These are phyloP conservation scores for Trichoderma sp. DNA, from an alignment of 2,329 filamentous ascomycete genomes.

Conservation along the genomic window DNA sequence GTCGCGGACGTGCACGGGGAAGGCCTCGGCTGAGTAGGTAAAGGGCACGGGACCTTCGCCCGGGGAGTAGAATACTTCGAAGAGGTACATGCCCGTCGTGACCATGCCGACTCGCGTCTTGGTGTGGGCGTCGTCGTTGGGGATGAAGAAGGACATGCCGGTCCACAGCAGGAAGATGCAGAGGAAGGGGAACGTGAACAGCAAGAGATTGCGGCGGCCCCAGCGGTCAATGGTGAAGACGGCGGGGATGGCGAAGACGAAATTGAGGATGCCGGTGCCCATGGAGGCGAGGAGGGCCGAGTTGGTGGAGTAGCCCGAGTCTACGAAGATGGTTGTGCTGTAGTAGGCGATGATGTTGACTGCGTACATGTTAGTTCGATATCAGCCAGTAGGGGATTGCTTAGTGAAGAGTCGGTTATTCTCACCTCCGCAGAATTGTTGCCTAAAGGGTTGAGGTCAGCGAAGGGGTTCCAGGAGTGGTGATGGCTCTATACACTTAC, in stretches of 20 bases:
- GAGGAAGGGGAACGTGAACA: slow-evolving; percentile 42
- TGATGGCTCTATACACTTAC: background rate
- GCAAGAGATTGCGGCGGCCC: slow-evolving; percentile 33
- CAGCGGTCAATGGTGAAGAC: slow-evolving; percentile 40
- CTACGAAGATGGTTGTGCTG: slow-evolving; percentile 37
- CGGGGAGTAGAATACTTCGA: slow-evolving; percentile 42
- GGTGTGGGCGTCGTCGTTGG: slow-evolving; percentile 27
- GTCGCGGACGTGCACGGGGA: slow-evolving; percentile 44
- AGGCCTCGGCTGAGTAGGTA: slow-evolving; percentile 45
- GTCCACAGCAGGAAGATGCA: slow-evolving; percentile 40
- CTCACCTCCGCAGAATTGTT: slow-evolving; percentile 44
- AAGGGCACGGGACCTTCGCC: slow-evolving; percentile 45
- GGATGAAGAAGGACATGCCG: slow-evolving; percentile 38
- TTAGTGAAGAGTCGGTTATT: background rate
- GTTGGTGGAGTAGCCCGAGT: slow-evolving; percentile 36
- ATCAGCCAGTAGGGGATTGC: background rate
- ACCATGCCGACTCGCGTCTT: slow-evolving; percentile 39
- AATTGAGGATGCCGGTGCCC: slow-evolving; percentile 38
- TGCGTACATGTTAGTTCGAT: slow-evolving; percentile 1
- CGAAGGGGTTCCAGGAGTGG: no score
- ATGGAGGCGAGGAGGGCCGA: slow-evolving; percentile 40
- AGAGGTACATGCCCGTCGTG: slow-evolving; percentile 43
- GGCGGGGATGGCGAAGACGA: slow-evolving; percentile 38
- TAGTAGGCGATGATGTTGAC: slow-evolving; percentile 41
- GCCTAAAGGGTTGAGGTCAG: slow-evolving; percentile 32